These are phyloP conservation scores for Globisporangium ultimum DNA, from an alignment of 352 stramenopile species.

Conservation along the genomic window DNA sequence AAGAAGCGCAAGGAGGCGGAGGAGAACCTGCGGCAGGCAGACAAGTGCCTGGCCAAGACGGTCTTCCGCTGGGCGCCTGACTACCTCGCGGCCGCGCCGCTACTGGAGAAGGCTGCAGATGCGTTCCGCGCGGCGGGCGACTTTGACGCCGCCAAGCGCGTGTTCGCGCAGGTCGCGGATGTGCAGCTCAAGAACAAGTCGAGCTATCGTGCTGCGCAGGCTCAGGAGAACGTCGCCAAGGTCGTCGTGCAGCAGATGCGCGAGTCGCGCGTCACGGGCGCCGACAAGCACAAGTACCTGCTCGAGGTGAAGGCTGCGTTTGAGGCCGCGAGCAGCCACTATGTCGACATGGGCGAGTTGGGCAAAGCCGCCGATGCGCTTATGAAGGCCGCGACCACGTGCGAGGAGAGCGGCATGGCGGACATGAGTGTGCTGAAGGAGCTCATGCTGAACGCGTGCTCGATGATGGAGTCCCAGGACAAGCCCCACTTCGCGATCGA, in stretches of 20 bases:
- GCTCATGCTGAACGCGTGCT: constrained; percentile 66
- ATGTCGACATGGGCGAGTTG: constrained; percentile 81
- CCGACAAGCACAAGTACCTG: constrained; percentile 27
- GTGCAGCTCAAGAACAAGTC: constrained; percentile 75
- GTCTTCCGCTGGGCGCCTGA: constrained; percentile 73
- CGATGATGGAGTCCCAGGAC: constrained; percentile 72
- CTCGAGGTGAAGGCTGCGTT: constrained; percentile 53
- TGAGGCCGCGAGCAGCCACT: constrained; percentile 58
- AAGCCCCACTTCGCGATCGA: constrained; percentile 84
- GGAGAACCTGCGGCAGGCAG: constrained; percentile 48
- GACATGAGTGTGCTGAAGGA: constrained; percentile 46
- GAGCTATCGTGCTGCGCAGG: constrained; percentile 67
- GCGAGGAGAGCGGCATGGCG: constrained; percentile 31
- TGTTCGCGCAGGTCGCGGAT: constrained; percentile 51
- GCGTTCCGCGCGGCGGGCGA: constrained; percentile 62
- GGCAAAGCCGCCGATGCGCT: constrained; percentile 79
- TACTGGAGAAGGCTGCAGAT: constrained; percentile 73
- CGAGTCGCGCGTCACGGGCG: constrained; percentile 32
- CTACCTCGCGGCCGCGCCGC: constrained; percentile 64
- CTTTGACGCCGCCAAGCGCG: constrained; percentile 53
- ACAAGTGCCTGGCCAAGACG: constrained; percentile 48
- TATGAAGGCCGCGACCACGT: constrained; percentile 52
- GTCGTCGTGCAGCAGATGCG: constrained; percentile 66
- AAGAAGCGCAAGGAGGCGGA: constrained; percentile 51
- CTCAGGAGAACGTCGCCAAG: constrained; percentile 77